Percentiles rank a stretch among this genome's conserved stretches.
phyloP scores from a whole-genome alignment of 148 eudicot species.

The Fagopyrum homotropicum region DNA sequence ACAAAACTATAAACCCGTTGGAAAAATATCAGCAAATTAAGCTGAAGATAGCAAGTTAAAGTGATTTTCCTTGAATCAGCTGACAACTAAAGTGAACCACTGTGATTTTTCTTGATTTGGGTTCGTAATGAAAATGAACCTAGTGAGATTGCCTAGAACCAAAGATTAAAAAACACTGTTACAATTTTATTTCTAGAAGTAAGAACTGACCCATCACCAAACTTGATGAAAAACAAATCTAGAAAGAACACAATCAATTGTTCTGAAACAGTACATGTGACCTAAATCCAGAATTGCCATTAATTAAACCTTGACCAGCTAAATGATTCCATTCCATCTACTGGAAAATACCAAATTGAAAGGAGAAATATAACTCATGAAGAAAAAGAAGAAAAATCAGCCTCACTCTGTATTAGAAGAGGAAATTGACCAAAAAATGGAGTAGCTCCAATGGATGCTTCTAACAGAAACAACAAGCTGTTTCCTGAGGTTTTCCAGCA shows the following conservation, averaged over 20 bases:
- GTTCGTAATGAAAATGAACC: background rate
- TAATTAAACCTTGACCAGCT: background rate
- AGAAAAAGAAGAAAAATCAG: background rate
- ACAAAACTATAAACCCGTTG: background rate
- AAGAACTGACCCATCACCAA: background rate
- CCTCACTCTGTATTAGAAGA: slow-evolving; percentile 23
- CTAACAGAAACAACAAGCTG: slow-evolving; percentile 52
- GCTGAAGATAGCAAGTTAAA: background rate
- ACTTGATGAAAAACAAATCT: background rate
- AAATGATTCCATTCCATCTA: background rate
- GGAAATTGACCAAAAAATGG: slow-evolving; percentile 69
- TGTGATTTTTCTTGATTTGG: background rate
- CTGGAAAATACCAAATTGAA: background rate
- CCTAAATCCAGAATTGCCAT: background rate
- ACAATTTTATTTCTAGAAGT: background rate
- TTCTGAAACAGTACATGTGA: background rate
- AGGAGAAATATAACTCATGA: background rate
- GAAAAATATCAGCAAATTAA: background rate
- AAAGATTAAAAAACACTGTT: background rate
- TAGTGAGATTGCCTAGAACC: background rate
- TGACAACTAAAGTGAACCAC: background rate
- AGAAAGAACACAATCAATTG: background rate
- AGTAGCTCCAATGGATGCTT: slow-evolving; percentile 75
- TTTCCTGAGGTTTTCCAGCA: slow-evolving; percentile 34
- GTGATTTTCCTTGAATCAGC: background rate